These are phyloP conservation scores for Beauveria australis DNA, from an alignment of 2,329 filamentous ascomycete species.

Conservation along the genomic window DNA sequence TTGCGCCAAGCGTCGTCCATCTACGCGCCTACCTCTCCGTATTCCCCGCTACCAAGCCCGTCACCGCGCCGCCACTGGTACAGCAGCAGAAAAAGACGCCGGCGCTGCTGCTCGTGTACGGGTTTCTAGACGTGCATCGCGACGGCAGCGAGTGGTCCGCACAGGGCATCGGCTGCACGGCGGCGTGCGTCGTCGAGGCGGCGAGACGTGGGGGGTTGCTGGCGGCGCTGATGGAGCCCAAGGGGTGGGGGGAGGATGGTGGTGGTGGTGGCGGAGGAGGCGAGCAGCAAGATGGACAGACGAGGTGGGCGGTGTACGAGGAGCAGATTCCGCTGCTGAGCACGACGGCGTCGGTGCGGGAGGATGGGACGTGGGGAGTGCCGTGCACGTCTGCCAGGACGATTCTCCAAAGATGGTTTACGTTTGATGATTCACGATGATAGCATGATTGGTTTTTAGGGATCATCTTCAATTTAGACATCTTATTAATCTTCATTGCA, in stretches of 20 bases:
- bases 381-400: constrained; percentile 48
- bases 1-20: constrained; percentile 67
- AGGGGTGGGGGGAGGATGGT: constrained; percentile 20
- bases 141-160: constrained; percentile 67
- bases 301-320: constrained; percentile 21
- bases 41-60: constrained; percentile 32
- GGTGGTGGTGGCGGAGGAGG: neutral
- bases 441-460: too few species aligned
- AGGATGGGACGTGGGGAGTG: constrained; percentile 48
- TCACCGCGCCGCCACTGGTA: constrained; percentile 28
- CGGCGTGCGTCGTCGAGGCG: constrained; percentile 55
- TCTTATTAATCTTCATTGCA: neutral
- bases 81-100: constrained; percentile 24
- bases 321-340: constrained; percentile 55
- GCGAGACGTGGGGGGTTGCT: constrained; percentile 37
- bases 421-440: constrained; percentile 3
- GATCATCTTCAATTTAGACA: neutral
- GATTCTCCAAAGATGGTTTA: constrained; percentile 60
- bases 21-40: constrained; percentile 68
- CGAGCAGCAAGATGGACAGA: neutral
- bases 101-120: constrained; percentile 49
- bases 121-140: constrained; percentile 56
- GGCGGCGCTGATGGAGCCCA: constrained; percentile 41
- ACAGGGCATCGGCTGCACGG: constrained; percentile 58
- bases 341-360: constrained; percentile 38